Percentiles rank a stretch among this genome's conserved stretches.
Evolutionary conservation across 257 asterid genomes (phyloP).

Genomic region (Solanum gracilifrons): DNA sequence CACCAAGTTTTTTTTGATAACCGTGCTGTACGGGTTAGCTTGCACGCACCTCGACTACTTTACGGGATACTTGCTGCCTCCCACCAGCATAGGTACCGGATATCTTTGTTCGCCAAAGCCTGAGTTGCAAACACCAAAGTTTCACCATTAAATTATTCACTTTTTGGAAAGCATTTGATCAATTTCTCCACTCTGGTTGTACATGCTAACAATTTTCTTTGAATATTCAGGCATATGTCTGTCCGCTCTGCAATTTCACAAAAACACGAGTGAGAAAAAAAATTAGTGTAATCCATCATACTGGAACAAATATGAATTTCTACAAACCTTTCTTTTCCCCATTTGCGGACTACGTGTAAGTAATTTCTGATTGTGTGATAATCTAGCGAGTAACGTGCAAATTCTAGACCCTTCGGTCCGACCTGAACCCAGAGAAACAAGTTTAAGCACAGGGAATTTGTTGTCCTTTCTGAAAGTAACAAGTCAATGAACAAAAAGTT

Average conservation of each 20-base stretch:
- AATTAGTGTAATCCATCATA: not conserved
- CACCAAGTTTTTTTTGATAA: not conserved
- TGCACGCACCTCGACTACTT: not conserved
- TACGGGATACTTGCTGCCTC: not conserved
- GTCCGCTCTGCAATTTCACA: slow-evolving; percentile 63
- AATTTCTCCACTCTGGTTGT: slow-evolving; percentile 85
- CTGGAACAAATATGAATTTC: not conserved
- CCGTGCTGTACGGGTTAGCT: not conserved
- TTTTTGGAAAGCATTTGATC: slow-evolving; percentile 62
- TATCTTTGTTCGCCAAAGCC: not conserved
- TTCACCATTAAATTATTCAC: slow-evolving; percentile 18
- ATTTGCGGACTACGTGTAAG: slow-evolving; percentile 62
- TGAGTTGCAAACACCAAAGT: not conserved
- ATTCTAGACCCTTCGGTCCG: slow-evolving; percentile 95
- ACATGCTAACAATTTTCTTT: slow-evolving; percentile 68
- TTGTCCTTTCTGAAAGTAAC: not conserved
- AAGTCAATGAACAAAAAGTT: not conserved
- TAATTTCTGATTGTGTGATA: slow-evolving; percentile 93
- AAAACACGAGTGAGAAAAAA: not conserved
- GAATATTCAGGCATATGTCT: slow-evolving; percentile 81
- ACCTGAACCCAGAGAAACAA: slow-evolving; percentile 34
- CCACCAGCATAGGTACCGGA: not conserved
- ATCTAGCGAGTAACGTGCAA: slow-evolving; percentile 91
- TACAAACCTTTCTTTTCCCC: slow-evolving; percentile 82
- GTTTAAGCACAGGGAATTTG: not conserved